phyloP scores from a whole-genome alignment of 148 eudicot species.

The Arctostaphylos glauca region DNA sequence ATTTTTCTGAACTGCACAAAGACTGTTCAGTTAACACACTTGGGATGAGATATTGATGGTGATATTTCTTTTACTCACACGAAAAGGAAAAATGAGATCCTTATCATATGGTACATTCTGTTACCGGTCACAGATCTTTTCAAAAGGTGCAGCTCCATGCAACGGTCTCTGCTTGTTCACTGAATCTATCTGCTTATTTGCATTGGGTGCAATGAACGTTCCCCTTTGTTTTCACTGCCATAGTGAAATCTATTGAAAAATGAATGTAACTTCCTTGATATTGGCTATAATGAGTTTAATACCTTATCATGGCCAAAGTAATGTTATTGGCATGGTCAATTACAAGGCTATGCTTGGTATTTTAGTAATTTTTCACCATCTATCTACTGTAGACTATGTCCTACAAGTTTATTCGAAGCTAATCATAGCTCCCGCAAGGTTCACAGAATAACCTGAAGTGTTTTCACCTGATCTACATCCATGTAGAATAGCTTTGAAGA shows the following conservation, averaged over 20 bases:
- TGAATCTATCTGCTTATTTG: neutral
- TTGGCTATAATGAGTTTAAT: neutral
- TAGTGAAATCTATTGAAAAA: neutral
- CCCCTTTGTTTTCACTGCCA: neutral
- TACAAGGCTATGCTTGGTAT: neutral
- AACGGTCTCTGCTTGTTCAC: neutral
- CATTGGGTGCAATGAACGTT: neutral
- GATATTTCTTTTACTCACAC: no score
- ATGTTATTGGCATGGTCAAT: neutral
- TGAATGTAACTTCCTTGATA: neutral
- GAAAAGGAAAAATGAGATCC: neutral
- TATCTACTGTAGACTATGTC: neutral
- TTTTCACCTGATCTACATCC: neutral
- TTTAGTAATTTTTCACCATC: neutral
- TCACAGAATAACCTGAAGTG: neutral
- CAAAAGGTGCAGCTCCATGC: neutral
- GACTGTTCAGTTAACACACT: neutral
- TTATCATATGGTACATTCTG: neutral
- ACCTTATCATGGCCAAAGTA: neutral
- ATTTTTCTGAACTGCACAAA: neutral
- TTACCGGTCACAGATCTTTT: neutral
- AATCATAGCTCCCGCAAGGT: neutral
- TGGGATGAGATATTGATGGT: neutral
- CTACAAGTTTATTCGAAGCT: neutral
- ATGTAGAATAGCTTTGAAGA: neutral